Percentiles rank a stretch among this genome's conserved stretches.
Evolutionary conservation across 345 rosid genomes (phyloP).

Genomic region (Reutealis trisperma): DNA sequence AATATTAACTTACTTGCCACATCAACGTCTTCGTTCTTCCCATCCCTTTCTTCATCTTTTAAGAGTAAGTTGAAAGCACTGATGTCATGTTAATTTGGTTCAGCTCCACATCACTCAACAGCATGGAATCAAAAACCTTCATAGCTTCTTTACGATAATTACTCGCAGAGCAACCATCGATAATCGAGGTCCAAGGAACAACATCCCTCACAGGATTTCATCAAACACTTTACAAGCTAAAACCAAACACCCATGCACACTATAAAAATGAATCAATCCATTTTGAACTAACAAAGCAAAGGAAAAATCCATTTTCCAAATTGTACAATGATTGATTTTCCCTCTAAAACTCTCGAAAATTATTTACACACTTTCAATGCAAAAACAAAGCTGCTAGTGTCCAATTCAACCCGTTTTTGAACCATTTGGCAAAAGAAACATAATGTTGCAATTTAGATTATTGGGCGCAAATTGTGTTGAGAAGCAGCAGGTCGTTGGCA

Average conservation of each 20-base stretch:
- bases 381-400: constrained; percentile 39
- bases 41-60: too few species aligned
- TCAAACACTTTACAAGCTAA: constrained; percentile 38
- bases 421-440: constrained; percentile 34
- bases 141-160: constrained; percentile 28
- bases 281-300: constrained; percentile 37
- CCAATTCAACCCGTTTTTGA: constrained; percentile 31
- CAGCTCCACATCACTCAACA: constrained; percentile 32
- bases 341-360: constrained; percentile 17
- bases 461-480: too few species aligned
- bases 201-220: constrained; percentile 40
- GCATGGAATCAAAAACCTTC: constrained; percentile 37
- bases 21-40: too few species aligned
- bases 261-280: constrained; percentile 41
- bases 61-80: constrained; percentile 40
- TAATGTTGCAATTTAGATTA: too few species aligned
- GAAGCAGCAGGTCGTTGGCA: too few species aligned
- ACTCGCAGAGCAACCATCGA: constrained; percentile 34
- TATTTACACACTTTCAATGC: constrained; percentile 40
- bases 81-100: constrained; percentile 43
- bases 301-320: constrained; percentile 40
- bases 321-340: constrained; percentile 30
- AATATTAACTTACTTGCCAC: too few species aligned
- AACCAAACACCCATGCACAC: constrained; percentile 10
- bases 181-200: constrained; percentile 49